Conservation (phyloP, 306 rosid species). For the Dicorynia guianensis region DNA sequence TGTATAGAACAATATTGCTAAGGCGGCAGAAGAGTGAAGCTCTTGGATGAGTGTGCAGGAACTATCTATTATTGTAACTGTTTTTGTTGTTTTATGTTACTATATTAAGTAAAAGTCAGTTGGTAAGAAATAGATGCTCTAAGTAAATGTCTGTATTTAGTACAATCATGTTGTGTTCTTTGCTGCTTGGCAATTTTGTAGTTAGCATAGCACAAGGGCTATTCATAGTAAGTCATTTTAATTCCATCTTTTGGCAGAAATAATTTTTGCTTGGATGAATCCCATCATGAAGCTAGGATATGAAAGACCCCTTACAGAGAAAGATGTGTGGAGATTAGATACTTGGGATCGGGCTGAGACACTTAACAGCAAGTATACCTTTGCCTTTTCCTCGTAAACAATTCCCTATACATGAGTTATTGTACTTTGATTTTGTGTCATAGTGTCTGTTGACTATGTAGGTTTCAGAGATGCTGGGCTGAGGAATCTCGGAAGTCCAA, state of each 20-base stretch:
- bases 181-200: constrained; percentile 15
- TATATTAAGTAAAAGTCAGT: constrained; percentile 29
- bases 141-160: neutral
- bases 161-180: neutral
- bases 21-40: constrained; percentile 2
- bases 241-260: constrained; percentile 53
- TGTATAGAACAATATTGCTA: neutral
- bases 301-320: constrained; percentile 84
- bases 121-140: constrained; percentile 5
- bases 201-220: constrained; percentile 7
- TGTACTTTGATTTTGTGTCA: constrained; percentile 28
- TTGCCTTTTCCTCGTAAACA: constrained; percentile 23
- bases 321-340: constrained; percentile 93
- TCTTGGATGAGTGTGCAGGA: constrained; percentile 28
- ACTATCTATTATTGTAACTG: neutral
- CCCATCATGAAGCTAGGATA: constrained; percentile 82
- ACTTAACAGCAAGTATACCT: constrained; percentile 61
- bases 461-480: constrained; percentile 86
- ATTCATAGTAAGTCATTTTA: constrained; percentile 34
- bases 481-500: constrained; percentile 77
- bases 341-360: constrained; percentile 90
- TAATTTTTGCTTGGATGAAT: constrained; percentile 81
- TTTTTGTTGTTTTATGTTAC: constrained; percentile 13
- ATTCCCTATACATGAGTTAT: constrained; percentile 21
- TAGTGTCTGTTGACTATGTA: constrained; percentile 46